Conservation (phyloP, 2,329 filamentous ascomycete species). For the Penicillium sp. region DNA sequence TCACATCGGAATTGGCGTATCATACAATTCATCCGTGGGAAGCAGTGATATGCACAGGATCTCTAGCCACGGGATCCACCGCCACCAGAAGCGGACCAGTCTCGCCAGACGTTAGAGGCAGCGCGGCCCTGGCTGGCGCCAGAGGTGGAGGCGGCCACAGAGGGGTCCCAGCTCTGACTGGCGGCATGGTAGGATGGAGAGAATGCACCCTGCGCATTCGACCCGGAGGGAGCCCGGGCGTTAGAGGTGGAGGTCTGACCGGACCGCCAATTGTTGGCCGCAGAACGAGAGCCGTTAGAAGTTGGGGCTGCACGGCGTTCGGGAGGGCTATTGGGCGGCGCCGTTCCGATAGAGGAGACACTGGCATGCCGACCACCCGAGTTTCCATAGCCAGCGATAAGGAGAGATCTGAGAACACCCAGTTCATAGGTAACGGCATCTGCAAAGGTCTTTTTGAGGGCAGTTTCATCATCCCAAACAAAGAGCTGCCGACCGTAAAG, state of each 20-base stretch:
- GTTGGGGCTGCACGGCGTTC: neutral
- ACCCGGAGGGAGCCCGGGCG: neutral
- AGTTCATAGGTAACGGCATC: slow-evolving; percentile 6
- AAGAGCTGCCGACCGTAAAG: slow-evolving; percentile 9
- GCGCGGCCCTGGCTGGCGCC: neutral
- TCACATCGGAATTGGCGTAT: too few species aligned
- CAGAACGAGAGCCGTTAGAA: neutral
- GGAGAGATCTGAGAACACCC: slow-evolving; percentile 4
- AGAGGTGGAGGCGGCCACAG: neutral
- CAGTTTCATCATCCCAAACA: neutral
- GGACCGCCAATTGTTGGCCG: neutral
- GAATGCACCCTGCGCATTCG: neutral
- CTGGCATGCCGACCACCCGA: neutral
- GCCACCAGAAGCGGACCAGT: too few species aligned
- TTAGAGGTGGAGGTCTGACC: neutral
- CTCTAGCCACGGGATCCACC: neutral
- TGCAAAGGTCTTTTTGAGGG: neutral
- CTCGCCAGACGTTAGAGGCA: neutral
- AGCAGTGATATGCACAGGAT: neutral
- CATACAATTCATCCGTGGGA: neutral
- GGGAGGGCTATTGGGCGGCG: neutral
- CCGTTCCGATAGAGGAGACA: neutral
- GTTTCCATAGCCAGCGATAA: slow-evolving; percentile 7
- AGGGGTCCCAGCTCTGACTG: neutral
- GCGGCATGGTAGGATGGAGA: neutral